Conservation (phyloP, 116 monocot species). For the Trichopus zeylanicus region DNA sequence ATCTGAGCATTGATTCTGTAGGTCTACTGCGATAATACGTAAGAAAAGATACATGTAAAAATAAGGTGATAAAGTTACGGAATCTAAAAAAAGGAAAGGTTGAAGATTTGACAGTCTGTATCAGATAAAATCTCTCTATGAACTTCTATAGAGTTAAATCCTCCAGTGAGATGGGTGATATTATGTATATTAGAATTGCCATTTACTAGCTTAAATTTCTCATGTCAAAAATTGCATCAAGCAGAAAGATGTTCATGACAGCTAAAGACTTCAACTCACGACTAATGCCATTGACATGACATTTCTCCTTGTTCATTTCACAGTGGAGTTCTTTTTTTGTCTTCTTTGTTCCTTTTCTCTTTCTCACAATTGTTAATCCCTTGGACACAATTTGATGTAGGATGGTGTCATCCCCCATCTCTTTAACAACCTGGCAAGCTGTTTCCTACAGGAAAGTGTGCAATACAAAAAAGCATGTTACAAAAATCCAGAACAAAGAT, state of each 20-base stretch:
- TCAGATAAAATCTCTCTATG: not conserved
- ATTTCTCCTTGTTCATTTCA: slow-evolving; percentile 23
- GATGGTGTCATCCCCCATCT: slow-evolving; percentile 44
- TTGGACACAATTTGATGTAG: slow-evolving; percentile 43
- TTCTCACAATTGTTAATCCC: slow-evolving; percentile 31
- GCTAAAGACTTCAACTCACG: slow-evolving; percentile 16
- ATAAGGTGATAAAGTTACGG: not conserved
- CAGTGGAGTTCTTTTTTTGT: slow-evolving; percentile 10
- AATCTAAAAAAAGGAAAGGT: not conserved
- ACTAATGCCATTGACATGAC: slow-evolving; percentile 5
- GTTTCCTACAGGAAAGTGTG: slow-evolving; percentile 44
- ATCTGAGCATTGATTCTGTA: slow-evolving; percentile 11
- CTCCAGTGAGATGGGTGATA: not conserved
- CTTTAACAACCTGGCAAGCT: slow-evolving; percentile 68
- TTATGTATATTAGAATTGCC: not conserved
- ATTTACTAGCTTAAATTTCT: not conserved
- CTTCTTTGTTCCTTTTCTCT: slow-evolving; percentile 31
- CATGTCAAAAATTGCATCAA: not conserved
- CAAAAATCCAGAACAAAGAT: too few species aligned
- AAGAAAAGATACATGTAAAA: not conserved
- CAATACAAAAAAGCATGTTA: slow-evolving; percentile 1
- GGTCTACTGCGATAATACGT: not conserved
- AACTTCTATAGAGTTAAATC: not conserved
- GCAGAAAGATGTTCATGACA: not conserved
- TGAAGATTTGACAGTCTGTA: not conserved